Evolutionary conservation across 169 alveolate genomes (phyloP).

Genomic region (Cryptosporidium parvum): DNA sequence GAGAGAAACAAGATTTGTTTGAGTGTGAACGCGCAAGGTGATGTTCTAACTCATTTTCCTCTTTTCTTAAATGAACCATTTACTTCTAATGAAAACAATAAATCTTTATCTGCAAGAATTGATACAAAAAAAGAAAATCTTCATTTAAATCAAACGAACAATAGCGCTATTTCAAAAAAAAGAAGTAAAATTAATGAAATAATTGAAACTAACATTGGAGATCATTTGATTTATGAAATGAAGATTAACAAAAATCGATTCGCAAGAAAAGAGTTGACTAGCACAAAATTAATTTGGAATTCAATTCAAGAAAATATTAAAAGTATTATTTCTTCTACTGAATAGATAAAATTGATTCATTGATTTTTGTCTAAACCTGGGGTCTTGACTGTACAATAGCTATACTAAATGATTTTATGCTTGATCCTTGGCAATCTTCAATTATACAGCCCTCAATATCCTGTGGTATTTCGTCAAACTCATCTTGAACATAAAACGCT

Average conservation of each 20-base stretch:
- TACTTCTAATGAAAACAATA: background rate
- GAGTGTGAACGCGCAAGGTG: background rate
- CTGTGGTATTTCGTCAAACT: constrained; percentile 38
- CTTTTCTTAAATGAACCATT: too few species aligned
- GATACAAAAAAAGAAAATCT: background rate
- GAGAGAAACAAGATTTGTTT: background rate
- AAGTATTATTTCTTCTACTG: constrained; percentile 23
- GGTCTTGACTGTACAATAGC: constrained; percentile 77
- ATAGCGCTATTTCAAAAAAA: background rate
- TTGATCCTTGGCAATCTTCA: background rate
- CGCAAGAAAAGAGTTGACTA: background rate
- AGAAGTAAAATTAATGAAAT: background rate
- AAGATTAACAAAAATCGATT: background rate
- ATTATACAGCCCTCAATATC: constrained; percentile 72
- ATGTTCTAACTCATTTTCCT: too few species aligned
- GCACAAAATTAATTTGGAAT: constrained; percentile 31
- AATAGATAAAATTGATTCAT: background rate
- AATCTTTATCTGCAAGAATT: background rate
- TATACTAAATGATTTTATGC: background rate
- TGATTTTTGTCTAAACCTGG: constrained; percentile 27
- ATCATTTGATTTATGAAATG: background rate
- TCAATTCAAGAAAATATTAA: constrained; percentile 54
- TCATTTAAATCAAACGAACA: background rate
- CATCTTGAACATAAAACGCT: constrained; percentile 74
- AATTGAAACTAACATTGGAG: background rate